Evolutionary conservation across 1,284 basidiomycete species (phyloP).

Genomic region (Tremellales sp.): DNA sequence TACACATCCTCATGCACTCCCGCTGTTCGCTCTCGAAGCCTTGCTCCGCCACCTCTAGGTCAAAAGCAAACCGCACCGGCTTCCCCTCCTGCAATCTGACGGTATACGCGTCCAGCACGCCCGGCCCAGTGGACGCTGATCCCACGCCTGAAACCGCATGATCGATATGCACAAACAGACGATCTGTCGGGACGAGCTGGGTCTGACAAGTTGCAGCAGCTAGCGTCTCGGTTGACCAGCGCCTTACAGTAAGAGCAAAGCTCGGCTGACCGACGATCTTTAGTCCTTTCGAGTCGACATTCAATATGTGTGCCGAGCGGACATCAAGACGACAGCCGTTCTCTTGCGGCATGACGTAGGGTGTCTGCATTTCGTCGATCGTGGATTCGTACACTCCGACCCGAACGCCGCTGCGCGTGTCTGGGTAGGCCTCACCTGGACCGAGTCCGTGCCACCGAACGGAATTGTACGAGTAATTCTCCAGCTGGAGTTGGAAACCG

Average conservation of each 20-base stretch:
- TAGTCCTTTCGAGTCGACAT: background rate
- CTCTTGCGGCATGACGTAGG: slow-evolving; percentile 23
- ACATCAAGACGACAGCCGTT: slow-evolving; percentile 16
- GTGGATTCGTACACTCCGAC: slow-evolving; percentile 5
- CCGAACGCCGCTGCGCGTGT: slow-evolving; percentile 6
- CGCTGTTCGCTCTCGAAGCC: too few relatives aligned
- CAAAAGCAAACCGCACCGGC: too few relatives aligned
- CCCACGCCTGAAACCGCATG: slow-evolving; percentile 13
- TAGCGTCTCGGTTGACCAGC: slow-evolving; percentile 18
- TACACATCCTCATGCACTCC: too few relatives aligned
- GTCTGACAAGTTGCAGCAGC: slow-evolving; percentile 12
- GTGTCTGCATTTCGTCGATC: slow-evolving; percentile 22
- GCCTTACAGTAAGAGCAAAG: slow-evolving; percentile 12
- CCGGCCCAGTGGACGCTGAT: slow-evolving; percentile 15
- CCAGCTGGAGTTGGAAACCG: slow-evolving; percentile 12
- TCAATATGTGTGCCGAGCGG: slow-evolving; percentile 11
- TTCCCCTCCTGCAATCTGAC: too few relatives aligned
- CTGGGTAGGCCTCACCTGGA: slow-evolving; percentile 16
- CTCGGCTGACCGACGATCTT: slow-evolving; percentile 8
- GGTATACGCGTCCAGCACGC: slow-evolving; percentile 6
- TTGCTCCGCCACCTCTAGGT: too few relatives aligned
- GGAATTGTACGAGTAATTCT: slow-evolving; percentile 3
- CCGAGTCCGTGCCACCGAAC: slow-evolving; percentile 18
- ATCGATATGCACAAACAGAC: slow-evolving; percentile 20
- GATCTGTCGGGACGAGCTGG: slow-evolving; percentile 12